Evolutionary conservation across 495 filamentous ascomycete genomes (phyloP), one percentile per base, ranked within the genome.

Genomic region (Penicillium chermesinum): DNA sequence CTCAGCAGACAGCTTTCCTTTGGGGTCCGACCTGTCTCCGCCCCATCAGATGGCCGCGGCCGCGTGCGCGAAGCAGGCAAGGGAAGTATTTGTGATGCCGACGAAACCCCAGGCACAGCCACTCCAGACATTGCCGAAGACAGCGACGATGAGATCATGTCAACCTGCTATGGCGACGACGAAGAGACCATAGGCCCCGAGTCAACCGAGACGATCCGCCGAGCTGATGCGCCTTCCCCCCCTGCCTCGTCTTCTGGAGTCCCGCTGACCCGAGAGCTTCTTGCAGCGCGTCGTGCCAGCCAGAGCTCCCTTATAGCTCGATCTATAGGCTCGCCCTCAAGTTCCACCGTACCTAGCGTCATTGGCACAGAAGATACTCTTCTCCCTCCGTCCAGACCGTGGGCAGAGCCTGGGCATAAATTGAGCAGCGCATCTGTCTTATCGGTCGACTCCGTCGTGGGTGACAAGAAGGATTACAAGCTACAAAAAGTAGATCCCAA

Each of bases 401-500:
- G 66, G 56, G 55, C 63, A 2, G 62, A 66, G 22, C 49, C 66
- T 37, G 60, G 58, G 14, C 70, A 59, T 18, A 65, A 71, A n/a
- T 61, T 75, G 15, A 73, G 65, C 38, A 64, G 64, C 34, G 49
- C 69, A 22, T 75, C 80, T 56, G 61, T 78, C 46, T 62, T 75
- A 20, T 74, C 71, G 2, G 73, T 77, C 36, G 71, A 76, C 22
- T 77, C 76, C 1, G 75, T 86, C 6, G 72, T 82, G 13, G 80
- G 80, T 12, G 81, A 81, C 41, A 73, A 78, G 50, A 79, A 78
- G 19, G 80, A 86, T 49, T 80, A 79, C 49, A 78, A 79, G 50
- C 72, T 86, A 9, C 83, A 86, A 54, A 79, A 85, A 41, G 81
- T 86, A 3, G 80, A 85, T 44, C 83, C 83, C 3, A 84, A 79